These are phyloP conservation scores for Candolleomyces efflorescens DNA, from an alignment of 768 basidiomycete genomes.

Conservation along the genomic window DNA sequence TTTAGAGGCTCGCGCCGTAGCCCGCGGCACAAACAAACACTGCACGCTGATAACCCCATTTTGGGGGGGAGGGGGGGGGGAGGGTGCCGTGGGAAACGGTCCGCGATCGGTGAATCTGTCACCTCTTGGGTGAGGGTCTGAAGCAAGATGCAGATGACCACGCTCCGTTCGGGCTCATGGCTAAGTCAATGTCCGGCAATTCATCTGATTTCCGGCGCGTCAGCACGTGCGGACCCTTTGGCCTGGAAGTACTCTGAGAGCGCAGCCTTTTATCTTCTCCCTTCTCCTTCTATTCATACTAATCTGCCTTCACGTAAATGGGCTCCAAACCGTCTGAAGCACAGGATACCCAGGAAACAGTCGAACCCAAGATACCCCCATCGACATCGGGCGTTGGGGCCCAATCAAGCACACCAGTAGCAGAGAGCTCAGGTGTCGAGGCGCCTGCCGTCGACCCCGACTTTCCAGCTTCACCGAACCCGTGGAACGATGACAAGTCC, in stretches of 20 bases:
- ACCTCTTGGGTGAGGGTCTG: too few species aligned
- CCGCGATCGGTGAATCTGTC: neutral
- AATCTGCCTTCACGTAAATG: neutral
- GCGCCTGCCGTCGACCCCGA: neutral
- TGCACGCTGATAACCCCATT: neutral
- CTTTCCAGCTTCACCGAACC: slow-evolving; percentile 31
- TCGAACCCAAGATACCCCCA: neutral
- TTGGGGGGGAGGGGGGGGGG: neutral
- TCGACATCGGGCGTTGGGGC: neutral
- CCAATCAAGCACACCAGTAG: neutral
- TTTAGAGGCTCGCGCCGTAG: too few species aligned
- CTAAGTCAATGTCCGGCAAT: neutral
- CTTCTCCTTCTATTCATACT: neutral
- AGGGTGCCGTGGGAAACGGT: neutral
- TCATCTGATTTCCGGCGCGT: slow-evolving; percentile 3
- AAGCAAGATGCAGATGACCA: too few species aligned
- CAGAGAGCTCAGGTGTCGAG: neutral
- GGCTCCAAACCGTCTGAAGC: slow-evolving; percentile 1
- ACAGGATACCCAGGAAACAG: neutral
- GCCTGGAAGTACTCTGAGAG: neutral
- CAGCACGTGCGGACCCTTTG: slow-evolving; percentile 6
- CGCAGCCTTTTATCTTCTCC: neutral
- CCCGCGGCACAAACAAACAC: neutral
- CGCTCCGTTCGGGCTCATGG: too few species aligned
- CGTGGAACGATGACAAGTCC: slow-evolving; percentile 32